phyloP scores from a whole-genome alignment of 2,329 filamentous ascomycete genomes.

The Talaromyces sp. region DNA sequence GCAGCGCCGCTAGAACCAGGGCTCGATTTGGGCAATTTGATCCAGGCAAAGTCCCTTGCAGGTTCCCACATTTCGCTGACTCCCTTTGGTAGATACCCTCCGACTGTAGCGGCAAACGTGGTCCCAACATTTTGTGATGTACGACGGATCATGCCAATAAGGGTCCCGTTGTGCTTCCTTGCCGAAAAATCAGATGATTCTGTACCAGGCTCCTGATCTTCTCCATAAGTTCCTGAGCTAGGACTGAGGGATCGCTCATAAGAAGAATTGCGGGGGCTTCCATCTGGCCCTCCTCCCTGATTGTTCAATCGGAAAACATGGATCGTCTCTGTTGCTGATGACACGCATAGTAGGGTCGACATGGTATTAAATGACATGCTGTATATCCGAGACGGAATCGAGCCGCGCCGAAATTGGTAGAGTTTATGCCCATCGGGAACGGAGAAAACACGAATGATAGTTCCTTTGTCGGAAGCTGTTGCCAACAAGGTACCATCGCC shows the following conservation, averaged over 20 bases:
- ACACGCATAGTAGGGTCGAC: constrained; percentile 89
- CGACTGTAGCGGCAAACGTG: constrained; percentile 80
- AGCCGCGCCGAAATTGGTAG: constrained; percentile 92
- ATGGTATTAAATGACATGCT: constrained; percentile 98
- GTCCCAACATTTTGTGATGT: constrained; percentile 93
- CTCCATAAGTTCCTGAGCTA: constrained; percentile 25
- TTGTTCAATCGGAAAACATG: constrained; percentile 82
- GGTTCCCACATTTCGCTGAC: constrained; percentile 99
- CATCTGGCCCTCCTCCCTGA: constrained; percentile 28
- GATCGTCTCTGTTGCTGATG: constrained; percentile 91
- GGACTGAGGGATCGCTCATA: constrained; percentile 23
- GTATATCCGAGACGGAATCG: constrained; percentile 92
- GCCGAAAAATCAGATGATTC: constrained; percentile 30
- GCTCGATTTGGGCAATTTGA: constrained; percentile 72
- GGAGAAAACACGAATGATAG: constrained; percentile 93
- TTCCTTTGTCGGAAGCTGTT: constrained; percentile 94
- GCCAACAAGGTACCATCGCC: constrained; percentile 87
- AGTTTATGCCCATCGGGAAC: constrained; percentile 87
- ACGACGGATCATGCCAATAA: constrained; percentile 85
- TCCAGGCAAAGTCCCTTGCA: constrained; percentile 88
- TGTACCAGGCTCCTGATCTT: constrained; percentile 25
- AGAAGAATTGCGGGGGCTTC: constrained; percentile 21
- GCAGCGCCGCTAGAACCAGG: constrained; percentile 32
- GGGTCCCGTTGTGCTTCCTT: constrained; percentile 63
- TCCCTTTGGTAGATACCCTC: constrained; percentile 85